Evolutionary conservation across 2,329 filamentous ascomycete genomes (phyloP), one percentile per base, ranked within the genome.

Genomic region (Penicillium sp.): DNA sequence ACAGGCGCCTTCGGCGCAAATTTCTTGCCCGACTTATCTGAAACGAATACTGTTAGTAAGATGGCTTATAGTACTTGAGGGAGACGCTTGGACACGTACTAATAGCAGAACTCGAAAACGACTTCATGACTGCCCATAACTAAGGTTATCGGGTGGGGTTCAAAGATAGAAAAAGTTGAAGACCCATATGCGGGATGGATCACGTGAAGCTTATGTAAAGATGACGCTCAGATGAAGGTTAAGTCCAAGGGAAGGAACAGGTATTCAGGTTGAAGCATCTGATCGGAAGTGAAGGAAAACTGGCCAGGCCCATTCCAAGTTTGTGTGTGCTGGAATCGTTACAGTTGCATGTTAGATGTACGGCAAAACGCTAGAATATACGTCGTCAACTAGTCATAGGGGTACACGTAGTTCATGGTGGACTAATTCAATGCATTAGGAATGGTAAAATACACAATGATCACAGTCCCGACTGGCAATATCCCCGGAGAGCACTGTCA

Each of bases 1-100:
- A 80, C 79, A 33, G 84, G 84, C 62, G 84, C 84, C 77, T 89
- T 91, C 45, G 88, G 88, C 71, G 89, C 89, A 77, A 91, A 90
- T 75, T 90, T 89, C 77, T 90, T 90, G 73, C 88, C 82, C 77
- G 88, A 88, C 80, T 89, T 88, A 65, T 76, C 80, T 76, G 19
- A 10, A 56, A 9, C 59, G 37, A 31, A 47, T n/a, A 1, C 11
- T 6, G 48, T 56, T 14, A 52, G 46, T 24, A 33, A 46, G 21
- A 2, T 21, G 6, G 27, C 16, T 5, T 27, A 26, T n/a, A 24
- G 13, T 14, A 22, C 8, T 5, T n/a, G 3, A 9, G 33, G 44
- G 22, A 31, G 24, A 19, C 0, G 13, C n/a, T 31, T 29, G 41
- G 51, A 29, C 16, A 70, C 75, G 66, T 71, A 80, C 79, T 81